These are phyloP conservation scores for Ormosia semicastrata DNA, from an alignment of 306 rosid species.

Conservation along the genomic window DNA sequence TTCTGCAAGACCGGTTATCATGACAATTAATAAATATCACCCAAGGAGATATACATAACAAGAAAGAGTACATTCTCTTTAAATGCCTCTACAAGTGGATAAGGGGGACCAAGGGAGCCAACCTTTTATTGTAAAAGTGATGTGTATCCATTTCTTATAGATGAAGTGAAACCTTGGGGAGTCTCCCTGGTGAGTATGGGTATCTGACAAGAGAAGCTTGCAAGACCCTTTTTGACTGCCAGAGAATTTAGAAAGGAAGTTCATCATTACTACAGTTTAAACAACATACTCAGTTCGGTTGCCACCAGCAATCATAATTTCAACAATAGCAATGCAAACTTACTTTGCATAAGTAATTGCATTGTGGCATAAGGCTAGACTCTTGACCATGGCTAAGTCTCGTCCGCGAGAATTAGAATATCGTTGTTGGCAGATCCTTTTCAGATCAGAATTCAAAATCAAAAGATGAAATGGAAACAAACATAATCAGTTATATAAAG, in stretches of 20 bases:
- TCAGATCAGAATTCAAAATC: neutral
- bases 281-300: neutral
- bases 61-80: neutral
- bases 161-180: slow-evolving; percentile 82
- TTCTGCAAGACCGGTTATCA: slow-evolving; percentile 35
- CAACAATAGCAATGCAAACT: slow-evolving; percentile 26
- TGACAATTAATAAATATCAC: neutral
- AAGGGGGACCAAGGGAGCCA: neutral
- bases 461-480: neutral
- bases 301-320: neutral
- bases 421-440: slow-evolving; percentile 75
- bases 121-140: slow-evolving; percentile 78
- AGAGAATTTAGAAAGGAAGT: slow-evolving; percentile 3
- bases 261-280: neutral
- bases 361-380: slow-evolving; percentile 76
- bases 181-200: slow-evolving; percentile 78
- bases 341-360: slow-evolving; percentile 77
- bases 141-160: slow-evolving; percentile 82
- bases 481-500: neutral
- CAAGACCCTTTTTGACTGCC: slow-evolving; percentile 63
- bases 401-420: slow-evolving; percentile 67
- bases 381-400: slow-evolving; percentile 87
- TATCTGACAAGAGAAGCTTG: slow-evolving; percentile 80
- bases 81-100: neutral
- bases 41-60: neutral